A percentile compares a stretch with the other conserved stretches of the same genome.
Evolutionary conservation across 164 flowering plant species (phyloP).

Genomic region (Warburgia ugandensis): DNA sequence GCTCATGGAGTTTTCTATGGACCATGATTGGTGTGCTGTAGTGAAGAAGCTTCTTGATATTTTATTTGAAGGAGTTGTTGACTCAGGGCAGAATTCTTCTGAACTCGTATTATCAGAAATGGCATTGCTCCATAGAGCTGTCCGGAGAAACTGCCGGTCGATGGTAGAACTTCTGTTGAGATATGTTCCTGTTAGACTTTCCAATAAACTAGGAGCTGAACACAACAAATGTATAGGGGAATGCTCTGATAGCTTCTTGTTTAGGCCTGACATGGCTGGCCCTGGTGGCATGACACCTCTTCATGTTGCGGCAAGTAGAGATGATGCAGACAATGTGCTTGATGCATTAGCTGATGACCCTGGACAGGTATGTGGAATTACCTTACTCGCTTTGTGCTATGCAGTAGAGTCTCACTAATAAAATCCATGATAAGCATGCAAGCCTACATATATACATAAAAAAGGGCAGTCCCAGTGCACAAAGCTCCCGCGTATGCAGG

Average conservation of each 20-base stretch:
- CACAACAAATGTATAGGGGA: conserved; percentile 13
- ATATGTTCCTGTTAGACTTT: conserved; percentile 29
- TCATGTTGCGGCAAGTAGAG: conserved; percentile 64
- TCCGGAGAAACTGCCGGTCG: conserved; percentile 47
- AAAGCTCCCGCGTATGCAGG: no score
- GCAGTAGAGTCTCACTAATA: no score
- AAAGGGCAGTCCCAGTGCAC: no score
- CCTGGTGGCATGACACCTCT: conserved; percentile 83
- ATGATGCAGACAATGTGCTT: conserved; percentile 44
- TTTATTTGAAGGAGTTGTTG: conserved; percentile 44
- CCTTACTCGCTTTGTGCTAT: background rate
- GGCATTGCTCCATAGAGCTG: conserved; percentile 71
- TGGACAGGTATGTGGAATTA: conserved; percentile 39
- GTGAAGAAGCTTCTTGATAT: conserved; percentile 60
- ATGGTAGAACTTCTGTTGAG: conserved; percentile 61
- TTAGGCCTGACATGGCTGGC: conserved; percentile 57
- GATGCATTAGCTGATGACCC: conserved; percentile 82
- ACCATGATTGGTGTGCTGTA: conserved; percentile 84
- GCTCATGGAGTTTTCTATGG: conserved; percentile 75
- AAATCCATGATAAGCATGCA: no score
- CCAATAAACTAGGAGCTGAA: conserved; percentile 13
- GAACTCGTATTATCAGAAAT: conserved; percentile 42
- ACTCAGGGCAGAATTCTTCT: conserved; percentile 32
- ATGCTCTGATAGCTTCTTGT: conserved; percentile 22
- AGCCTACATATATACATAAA: no score